A percentile compares a stretch with the other conserved stretches of the same genome.
Evolutionary conservation across 1,139 yeast species (phyloP).

Genomic region (Magnusiomyces paraingens): DNA sequence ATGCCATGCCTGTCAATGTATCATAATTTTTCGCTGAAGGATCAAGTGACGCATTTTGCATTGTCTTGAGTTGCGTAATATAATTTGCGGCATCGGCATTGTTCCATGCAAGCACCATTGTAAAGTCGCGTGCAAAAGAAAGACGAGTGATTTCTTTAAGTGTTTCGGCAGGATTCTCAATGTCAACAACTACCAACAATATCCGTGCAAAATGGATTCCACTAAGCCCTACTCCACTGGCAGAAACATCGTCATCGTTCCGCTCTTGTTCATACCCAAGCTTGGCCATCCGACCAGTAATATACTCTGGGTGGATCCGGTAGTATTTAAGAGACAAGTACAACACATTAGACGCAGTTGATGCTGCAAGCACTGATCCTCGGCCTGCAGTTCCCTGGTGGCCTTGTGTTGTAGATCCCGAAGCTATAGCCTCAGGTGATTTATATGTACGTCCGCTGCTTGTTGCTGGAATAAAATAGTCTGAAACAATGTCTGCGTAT

Average conservation of each 20-base stretch:
- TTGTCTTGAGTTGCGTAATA: constrained; percentile 35
- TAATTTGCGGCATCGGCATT: constrained; percentile 84
- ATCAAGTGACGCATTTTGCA: constrained; percentile 17
- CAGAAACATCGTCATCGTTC: neutral
- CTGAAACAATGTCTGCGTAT: constrained; percentile 43
- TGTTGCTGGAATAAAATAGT: constrained; percentile 36
- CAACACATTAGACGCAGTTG: constrained; percentile 52
- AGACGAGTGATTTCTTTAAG: constrained; percentile 63
- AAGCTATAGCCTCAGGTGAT: neutral
- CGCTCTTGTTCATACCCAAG: constrained; percentile 35
- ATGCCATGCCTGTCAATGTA: constrained; percentile 23
- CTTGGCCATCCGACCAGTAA: constrained; percentile 61
- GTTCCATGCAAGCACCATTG: constrained; percentile 73
- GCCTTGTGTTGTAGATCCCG: neutral
- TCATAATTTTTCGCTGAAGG: neutral
- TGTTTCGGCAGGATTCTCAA: constrained; percentile 65
- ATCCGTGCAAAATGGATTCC: constrained; percentile 39
- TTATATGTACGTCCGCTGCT: no score
- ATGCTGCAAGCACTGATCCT: constrained; percentile 43
- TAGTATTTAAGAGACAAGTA: constrained; percentile 76
- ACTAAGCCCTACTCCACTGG: constrained; percentile 26
- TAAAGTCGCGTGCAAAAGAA: constrained; percentile 58
- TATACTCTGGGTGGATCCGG: constrained; percentile 80
- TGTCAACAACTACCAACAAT: constrained; percentile 68
- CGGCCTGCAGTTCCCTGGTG: neutral